Base-by-base conservation (phyloP, 208 protist species). In the Crithidia brevicula region DNA sequence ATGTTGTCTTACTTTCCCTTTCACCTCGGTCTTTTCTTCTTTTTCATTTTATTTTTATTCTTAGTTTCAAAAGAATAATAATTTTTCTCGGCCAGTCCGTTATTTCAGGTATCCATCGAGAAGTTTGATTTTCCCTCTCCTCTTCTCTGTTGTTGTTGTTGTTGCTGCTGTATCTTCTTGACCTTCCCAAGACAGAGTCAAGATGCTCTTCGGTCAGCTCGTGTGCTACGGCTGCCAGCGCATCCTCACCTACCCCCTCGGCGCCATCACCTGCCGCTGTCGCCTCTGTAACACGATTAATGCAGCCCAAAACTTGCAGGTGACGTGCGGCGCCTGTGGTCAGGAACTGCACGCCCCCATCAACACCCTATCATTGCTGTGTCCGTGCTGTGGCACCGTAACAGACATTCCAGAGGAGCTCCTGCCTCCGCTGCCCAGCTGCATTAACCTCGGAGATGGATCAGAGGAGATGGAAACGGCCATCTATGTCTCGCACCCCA, bases 201-300 rank as follows among this genome's bases (percentile, higher is more conserved):
- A 68, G 33, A 86, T 91, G 67, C 45, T 92, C 20, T 87, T 85
- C 52, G 66, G 74, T 5, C 83, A 95, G 57, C 67, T 93, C 0
- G 84, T 95, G 20, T 95, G 90, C 52, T 58, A 63, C 8, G 80
- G 74, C 10, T 95, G 90, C 62, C 76, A 77, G 18, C 77, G 77
- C 53, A 82, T 95, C 47, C 74, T 93, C 25, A 89, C 79, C 38
- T 93, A 93, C 65, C 87, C 90, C 10, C 60, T 89, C 34, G 85
- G 81, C 5, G 79, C 83, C 34, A 38, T 88, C 53, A 91, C 81
- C 59, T 93, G 87, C 67, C 77, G 85, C 46, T 95, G 90, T 58
- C 83, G 83, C 7, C 67, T 86, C 63, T 95, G 90, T 72, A 66
- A 74, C 22, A 83, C 69, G 10, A 63, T 95, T 5, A 95, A 92